A percentile compares a stretch with the other conserved stretches of the same genome.
These are phyloP conservation scores for Atalantia buxifolia DNA, from an alignment of 345 rosid genomes.

Conservation along the genomic window DNA sequence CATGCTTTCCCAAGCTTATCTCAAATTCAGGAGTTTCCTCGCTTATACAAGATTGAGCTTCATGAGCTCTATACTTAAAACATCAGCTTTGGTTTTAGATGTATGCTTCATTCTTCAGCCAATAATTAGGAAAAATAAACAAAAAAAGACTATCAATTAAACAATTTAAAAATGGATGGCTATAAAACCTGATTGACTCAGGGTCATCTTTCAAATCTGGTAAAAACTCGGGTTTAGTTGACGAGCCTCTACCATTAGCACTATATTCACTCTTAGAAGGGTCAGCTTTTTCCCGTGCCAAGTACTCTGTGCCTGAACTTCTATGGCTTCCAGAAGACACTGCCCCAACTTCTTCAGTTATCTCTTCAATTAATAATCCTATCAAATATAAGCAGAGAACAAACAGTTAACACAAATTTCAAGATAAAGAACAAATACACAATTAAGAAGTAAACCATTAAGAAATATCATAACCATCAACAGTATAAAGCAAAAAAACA, in stretches of 20 bases:
- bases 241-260: slow-evolving; percentile 18
- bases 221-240: slow-evolving; percentile 45
- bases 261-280: slow-evolving; percentile 13
- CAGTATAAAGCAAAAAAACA: slow-evolving; percentile 2
- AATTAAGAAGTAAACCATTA: neutral
- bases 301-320: slow-evolving; percentile 25
- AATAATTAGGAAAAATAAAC: neutral
- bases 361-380: slow-evolving; percentile 77
- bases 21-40: neutral
- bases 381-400: slow-evolving; percentile 11
- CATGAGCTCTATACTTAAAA: neutral
- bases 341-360: slow-evolving; percentile 52
- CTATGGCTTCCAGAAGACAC: slow-evolving; percentile 32
- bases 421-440: neutral
- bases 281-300: slow-evolving; percentile 25
- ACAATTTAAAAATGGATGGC: slow-evolving; percentile 1
- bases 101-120: neutral
- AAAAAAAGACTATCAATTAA: neutral
- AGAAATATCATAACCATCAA: slow-evolving; percentile 3
- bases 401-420: neutral
- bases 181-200: slow-evolving; percentile 66
- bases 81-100: neutral
- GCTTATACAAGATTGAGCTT: neutral
- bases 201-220: slow-evolving; percentile 72
- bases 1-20: neutral